Percentiles rank a stretch among this genome's conserved stretches.
phyloP scores from a whole-genome alignment of 805 yeast species.

The Monosporozyma aerobia region DNA sequence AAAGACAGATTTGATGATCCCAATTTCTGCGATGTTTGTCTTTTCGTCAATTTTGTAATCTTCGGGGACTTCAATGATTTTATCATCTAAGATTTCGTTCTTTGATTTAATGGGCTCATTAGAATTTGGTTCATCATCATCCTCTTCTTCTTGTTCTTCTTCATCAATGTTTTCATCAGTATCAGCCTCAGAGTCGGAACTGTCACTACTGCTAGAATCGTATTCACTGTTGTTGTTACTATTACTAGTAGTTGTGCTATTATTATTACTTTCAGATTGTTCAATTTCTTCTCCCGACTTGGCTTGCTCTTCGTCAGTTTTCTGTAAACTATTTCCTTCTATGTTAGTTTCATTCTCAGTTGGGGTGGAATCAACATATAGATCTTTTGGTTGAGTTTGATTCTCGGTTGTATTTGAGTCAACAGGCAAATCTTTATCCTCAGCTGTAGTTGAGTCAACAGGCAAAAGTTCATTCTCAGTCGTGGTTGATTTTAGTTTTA shows the following conservation, averaged over 20 bases:
- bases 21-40: slow-evolving; percentile 64
- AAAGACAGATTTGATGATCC: slow-evolving; percentile 57
- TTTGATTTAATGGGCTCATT: slow-evolving; percentile 68
- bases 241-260: not conserved
- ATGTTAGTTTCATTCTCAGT: too few species aligned
- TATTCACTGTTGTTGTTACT: slow-evolving; percentile 4
- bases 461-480: not conserved
- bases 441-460: too few species aligned
- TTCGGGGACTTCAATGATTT: slow-evolving; percentile 57
- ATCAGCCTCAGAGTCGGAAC: slow-evolving; percentile 11
- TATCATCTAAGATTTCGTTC: slow-evolving; percentile 65
- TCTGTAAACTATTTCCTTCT: too few species aligned
- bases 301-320: not conserved
- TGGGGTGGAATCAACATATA: not conserved
- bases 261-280: not conserved
- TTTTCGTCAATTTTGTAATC: slow-evolving; percentile 49
- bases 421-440: not conserved
- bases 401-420: not conserved
- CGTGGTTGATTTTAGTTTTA: not conserved
- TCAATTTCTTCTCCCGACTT: not conserved
- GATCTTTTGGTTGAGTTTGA: too few species aligned
- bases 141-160: slow-evolving; percentile 18
- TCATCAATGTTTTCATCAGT: slow-evolving; percentile 20
- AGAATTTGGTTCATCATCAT: slow-evolving; percentile 38
- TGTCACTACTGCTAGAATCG: not conserved